Percentiles rank a stretch among this genome's conserved stretches.
phyloP scores from a whole-genome alignment of 306 rosid genomes.

The Dalbergia cultrata region DNA sequence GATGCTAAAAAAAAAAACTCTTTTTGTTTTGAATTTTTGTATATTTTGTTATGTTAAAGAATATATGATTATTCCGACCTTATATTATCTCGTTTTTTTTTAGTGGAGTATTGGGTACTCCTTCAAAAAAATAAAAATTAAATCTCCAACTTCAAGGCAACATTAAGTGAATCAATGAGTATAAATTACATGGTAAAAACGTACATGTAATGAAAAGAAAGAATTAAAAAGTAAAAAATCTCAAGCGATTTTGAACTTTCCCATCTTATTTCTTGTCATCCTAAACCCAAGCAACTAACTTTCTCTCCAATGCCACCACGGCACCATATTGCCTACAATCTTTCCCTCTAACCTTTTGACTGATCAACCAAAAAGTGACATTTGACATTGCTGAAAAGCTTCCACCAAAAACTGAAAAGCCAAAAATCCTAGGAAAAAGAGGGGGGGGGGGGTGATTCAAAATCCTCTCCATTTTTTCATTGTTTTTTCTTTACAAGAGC shows the following conservation, averaged over 20 bases:
- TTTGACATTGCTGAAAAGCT: background rate
- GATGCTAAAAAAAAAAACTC: too few species aligned
- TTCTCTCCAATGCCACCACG: background rate
- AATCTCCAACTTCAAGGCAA: background rate
- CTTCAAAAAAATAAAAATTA: background rate
- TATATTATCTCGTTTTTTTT: background rate
- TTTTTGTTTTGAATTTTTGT: background rate
- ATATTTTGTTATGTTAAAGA: background rate
- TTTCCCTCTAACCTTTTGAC: background rate
- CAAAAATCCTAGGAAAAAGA: background rate
- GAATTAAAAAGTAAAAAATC: background rate
- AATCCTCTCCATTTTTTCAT: background rate
- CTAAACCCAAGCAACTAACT: slow-evolving; percentile 4
- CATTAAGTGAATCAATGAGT: background rate
- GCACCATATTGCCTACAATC: background rate
- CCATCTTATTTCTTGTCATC: slow-evolving; percentile 11
- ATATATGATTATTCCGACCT: background rate
- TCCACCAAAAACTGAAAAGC: background rate
- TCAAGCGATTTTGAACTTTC: background rate
- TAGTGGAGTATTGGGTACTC: background rate
- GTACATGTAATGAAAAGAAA: background rate
- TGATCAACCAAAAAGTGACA: background rate
- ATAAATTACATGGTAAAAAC: background rate
- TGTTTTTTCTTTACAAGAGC: background rate
- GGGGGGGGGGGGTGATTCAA: background rate